phyloP scores from a whole-genome alignment of 2,329 filamentous ascomycete genomes.

The Aspergillus fructus region DNA sequence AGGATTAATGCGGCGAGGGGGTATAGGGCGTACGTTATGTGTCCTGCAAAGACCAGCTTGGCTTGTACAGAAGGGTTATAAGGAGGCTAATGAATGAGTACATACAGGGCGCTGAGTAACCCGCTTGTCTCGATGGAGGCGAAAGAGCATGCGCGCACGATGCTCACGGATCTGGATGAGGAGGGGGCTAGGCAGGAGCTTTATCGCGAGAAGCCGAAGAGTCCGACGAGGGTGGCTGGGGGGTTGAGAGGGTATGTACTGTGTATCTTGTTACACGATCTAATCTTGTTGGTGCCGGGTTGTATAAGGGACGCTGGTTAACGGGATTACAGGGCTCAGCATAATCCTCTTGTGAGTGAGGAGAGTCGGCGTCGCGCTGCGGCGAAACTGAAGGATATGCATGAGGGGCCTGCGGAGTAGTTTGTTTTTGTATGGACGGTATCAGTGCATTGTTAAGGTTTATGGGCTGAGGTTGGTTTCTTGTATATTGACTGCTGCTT shows the following conservation, averaged over 20 bases:
- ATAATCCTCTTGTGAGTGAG: background rate
- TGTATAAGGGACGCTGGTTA: background rate
- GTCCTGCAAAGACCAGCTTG: too few species aligned
- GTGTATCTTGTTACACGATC: background rate
- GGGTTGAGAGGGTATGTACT: background rate
- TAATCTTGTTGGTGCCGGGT: background rate
- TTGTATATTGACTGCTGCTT: background rate
- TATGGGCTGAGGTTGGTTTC: background rate
- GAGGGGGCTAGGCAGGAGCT: background rate
- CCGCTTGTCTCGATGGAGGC: background rate
- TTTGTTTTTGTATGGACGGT: background rate
- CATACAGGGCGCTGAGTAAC: background rate
- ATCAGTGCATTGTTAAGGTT: background rate
- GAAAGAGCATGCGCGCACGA: background rate
- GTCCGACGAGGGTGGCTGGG: background rate
- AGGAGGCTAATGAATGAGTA: too few species aligned
- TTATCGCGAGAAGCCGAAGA: background rate
- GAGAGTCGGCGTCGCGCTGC: background rate
- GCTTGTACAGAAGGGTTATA: too few species aligned
- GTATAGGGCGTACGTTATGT: background rate
- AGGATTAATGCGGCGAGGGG: background rate
- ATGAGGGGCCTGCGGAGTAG: background rate
- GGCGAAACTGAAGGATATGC: background rate
- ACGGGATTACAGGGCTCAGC: background rate
- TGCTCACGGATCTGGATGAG: background rate